Evolutionary conservation across 805 yeast genomes (phyloP).

Genomic region (Scheffersomyces stipitis): DNA sequence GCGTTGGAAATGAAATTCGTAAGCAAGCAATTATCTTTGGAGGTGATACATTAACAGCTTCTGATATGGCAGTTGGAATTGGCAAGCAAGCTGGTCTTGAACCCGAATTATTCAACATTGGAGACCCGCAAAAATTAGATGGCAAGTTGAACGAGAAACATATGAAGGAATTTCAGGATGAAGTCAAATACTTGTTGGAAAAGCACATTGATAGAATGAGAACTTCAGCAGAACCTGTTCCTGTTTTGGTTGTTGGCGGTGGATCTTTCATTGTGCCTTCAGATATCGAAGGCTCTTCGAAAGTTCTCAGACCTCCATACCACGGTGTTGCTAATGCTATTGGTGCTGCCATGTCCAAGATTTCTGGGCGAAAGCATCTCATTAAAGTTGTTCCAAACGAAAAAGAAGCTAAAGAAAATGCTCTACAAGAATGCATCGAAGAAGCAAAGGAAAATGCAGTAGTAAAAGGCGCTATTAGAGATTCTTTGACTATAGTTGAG

Average conservation of each 20-base stretch:
- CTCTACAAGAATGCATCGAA: constrained; percentile 23
- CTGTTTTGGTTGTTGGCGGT: constrained; percentile 49
- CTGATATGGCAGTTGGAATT: constrained; percentile 33
- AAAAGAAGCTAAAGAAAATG: constrained; percentile 14
- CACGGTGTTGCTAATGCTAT: constrained; percentile 50
- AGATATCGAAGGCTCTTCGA: constrained; percentile 44
- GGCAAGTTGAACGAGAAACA: constrained; percentile 9
- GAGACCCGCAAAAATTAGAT: constrained; percentile 21
- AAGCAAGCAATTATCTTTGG: constrained; percentile 40
- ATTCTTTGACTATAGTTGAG: no score
- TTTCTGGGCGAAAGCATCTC: no score
- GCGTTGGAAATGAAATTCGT: constrained; percentile 43
- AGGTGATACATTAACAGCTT: constrained; percentile 39
- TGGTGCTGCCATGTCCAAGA: constrained; percentile 50
- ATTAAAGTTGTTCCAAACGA: constrained; percentile 13
- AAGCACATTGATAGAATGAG: constrained; percentile 44
- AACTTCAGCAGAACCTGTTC: constrained; percentile 43
- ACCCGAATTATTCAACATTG: constrained; percentile 22
- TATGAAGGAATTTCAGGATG: constrained; percentile 8
- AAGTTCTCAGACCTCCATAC: constrained; percentile 41
- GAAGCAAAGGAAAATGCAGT: constrained; percentile 20
- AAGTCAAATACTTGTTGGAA: constrained; percentile 32
- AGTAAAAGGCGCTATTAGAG: constrained; percentile 24
- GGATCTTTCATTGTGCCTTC: constrained; percentile 44
- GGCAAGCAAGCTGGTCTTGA: constrained; percentile 8